A percentile compares a stretch with the other conserved stretches of the same genome.
phyloP scores from a whole-genome alignment of 2,329 filamentous ascomycete species.

The Cladosporium sp. region DNA sequence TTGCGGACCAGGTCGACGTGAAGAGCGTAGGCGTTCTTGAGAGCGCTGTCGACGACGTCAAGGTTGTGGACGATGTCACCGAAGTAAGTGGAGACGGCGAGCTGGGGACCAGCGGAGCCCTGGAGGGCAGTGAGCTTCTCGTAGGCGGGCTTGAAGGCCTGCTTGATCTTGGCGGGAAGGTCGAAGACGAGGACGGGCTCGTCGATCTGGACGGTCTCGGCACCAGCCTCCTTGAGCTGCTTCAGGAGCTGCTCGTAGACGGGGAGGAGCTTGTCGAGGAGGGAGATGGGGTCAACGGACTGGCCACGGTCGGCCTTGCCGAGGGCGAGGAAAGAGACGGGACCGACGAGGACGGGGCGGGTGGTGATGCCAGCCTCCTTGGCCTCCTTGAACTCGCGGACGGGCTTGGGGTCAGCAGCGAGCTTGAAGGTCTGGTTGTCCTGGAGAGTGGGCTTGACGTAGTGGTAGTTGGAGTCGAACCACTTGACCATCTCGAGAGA shows the following conservation, averaged over 20 bases:
- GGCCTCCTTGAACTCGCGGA: conserved; percentile 89
- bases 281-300: conserved; percentile 84
- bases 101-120: conserved; percentile 74
- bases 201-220: conserved; percentile 95
- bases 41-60: conserved; percentile 67
- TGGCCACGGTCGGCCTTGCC: conserved; percentile 97
- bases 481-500: conserved; percentile 96
- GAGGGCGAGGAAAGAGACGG: conserved; percentile 94
- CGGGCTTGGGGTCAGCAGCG: conserved; percentile 79
- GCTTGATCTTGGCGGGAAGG: conserved; percentile 81
- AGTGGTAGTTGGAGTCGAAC: conserved; percentile 99
- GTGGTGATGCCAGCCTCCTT: conserved; percentile 93
- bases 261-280: conserved; percentile 87
- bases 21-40: conserved; percentile 69
- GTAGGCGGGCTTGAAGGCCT: conserved; percentile 95
- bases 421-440: conserved; percentile 97
- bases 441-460: conserved; percentile 98
- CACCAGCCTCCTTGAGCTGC: conserved; percentile 93
- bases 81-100: conserved; percentile 95
- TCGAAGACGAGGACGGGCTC: conserved; percentile 97
- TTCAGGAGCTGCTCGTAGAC: conserved; percentile 89
- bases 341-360: conserved; percentile 89
- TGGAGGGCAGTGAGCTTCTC: conserved; percentile 69
- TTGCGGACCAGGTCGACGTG: conserved; percentile 97
- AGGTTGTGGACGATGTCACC: conserved; percentile 99